Evolutionary conservation across 179 eudicot species (phyloP), one percentile per base, ranked within the genome.

Genomic region (Sideroxylon spinosum): DNA sequence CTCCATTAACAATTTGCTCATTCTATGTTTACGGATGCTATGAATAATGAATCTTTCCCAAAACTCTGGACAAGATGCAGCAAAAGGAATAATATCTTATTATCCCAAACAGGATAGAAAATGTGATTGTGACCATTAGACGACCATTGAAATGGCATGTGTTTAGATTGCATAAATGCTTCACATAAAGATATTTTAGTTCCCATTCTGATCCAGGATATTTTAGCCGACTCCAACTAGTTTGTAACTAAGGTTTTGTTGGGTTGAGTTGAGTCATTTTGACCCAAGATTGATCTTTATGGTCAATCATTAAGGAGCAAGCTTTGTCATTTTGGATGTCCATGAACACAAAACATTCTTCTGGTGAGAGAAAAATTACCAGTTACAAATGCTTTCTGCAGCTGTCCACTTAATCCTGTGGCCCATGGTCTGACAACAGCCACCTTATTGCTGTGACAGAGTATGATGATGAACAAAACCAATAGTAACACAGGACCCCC

Each of bases 401-500:
- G 93, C 88, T 92, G 98, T 76, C 98, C 98, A 80, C 99, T 95
- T 74, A 93, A 84, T 74, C 98, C 99, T 14, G 99, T 89, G 69
- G 89, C 91, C 97, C 98, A 90, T 68, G 99, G 98, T 59, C 89
- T 89, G 73, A 93, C 91, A 72, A 86, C 76, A 81, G 84, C 85
- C 83, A 79, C 84, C 78, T 81, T 92, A 84, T 80, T 84, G 76
- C 87, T 82, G 84, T 71, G 86, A 83, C 71, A 88, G 46, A 84
- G 70, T 81, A 81, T 72, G 13, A 44, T 83, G 59, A 74, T 71
- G 46, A 80, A 75, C 78, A 83, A 81, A 74, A 85, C 76, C 63
- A 77, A 80, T 80, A 78, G 76, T 77, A 85, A 80, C 63, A 79
- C 76, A 77, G 88, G 68, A 59, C 74, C 86, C 22, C 87, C 87